phyloP scores from a whole-genome alignment of 768 basidiomycete species.

The Melanogaster broomeanus region DNA sequence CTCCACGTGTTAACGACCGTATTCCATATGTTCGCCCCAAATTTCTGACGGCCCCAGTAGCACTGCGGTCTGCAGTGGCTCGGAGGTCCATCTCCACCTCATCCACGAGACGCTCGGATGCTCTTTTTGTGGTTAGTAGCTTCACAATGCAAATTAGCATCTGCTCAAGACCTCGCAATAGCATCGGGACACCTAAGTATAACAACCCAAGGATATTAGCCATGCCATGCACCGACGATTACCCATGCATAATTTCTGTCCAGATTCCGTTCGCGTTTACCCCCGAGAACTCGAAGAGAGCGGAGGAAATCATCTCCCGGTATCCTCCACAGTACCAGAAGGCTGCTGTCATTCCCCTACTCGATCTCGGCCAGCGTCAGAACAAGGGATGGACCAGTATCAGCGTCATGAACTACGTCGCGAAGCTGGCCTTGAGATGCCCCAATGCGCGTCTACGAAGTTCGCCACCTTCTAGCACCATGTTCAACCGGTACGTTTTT shows the following conservation, averaged over 20 bases:
- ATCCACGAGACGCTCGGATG: constrained; percentile 64
- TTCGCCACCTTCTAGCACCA: constrained; percentile 99
- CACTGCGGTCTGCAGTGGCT: constrained; percentile 16
- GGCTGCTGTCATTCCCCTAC: constrained; percentile 94
- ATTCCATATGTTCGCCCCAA: constrained; percentile 25
- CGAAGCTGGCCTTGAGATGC: constrained; percentile 90
- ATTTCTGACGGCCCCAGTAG: constrained; percentile 9
- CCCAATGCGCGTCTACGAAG: constrained; percentile 99
- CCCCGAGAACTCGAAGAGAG: constrained; percentile 79
- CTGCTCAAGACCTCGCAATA: constrained; percentile 34
- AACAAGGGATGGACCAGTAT: constrained; percentile 99
- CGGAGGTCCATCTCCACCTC: constrained; percentile 40
- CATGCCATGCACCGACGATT: neutral
- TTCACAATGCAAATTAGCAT: constrained; percentile 5
- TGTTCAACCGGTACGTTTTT: constrained; percentile 93
- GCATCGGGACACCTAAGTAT: constrained; percentile 94
- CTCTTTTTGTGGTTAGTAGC: constrained; percentile 79
- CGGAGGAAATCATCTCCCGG: constrained; percentile 85
- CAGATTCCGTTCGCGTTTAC: constrained; percentile 92
- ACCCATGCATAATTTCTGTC: neutral
- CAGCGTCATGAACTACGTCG: constrained; percentile 98
- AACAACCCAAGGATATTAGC: constrained; percentile 83
- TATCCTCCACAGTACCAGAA: constrained; percentile 99
- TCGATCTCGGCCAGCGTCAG: constrained; percentile 95
- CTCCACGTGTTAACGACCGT: constrained; percentile 2